Evolutionary conservation across 352 stramenopile genomes (phyloP).

Genomic region (Aphanomyces euteiches): DNA sequence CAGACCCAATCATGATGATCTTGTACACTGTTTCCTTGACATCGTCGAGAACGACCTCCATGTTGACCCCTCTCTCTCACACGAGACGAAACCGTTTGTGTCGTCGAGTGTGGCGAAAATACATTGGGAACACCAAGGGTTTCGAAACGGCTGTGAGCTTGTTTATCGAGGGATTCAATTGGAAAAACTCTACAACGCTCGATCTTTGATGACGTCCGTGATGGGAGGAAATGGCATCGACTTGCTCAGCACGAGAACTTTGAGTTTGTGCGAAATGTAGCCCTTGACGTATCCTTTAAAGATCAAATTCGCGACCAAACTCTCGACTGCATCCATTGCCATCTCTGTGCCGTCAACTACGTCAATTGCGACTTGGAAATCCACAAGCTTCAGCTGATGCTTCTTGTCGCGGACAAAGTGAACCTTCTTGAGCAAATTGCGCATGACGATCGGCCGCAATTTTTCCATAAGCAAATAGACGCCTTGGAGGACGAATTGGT

Average conservation of each 20-base stretch:
- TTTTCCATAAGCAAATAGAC: conserved; percentile 97
- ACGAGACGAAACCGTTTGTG: too few species aligned
- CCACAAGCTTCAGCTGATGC: conserved; percentile 87
- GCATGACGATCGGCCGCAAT: conserved; percentile 91
- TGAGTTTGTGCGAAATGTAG: conserved; percentile 96
- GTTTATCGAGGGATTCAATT: neutral
- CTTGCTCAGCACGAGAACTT: conserved; percentile 94
- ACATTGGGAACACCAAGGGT: too few species aligned
- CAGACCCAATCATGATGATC: conserved; percentile 59
- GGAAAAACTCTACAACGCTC: neutral
- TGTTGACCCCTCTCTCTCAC: neutral
- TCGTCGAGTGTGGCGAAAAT: too few species aligned
- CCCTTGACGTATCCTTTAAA: conserved; percentile 95
- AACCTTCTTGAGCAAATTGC: conserved; percentile 96
- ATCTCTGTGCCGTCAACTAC: conserved; percentile 81
- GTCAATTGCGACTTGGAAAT: conserved; percentile 85
- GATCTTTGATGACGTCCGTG: conserved; percentile 55
- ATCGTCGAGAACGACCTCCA: conserved; percentile 14
- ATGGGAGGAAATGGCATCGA: conserved; percentile 90
- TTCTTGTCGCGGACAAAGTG: conserved; percentile 64
- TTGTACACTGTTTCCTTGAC: conserved; percentile 42
- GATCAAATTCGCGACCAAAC: conserved; percentile 95
- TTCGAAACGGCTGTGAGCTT: too few species aligned
- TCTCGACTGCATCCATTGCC: conserved; percentile 96
- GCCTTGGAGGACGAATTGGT: conserved; percentile 87